A percentile compares a stretch with the other conserved stretches of the same genome.
Conservation (phyloP, 2,329 filamentous ascomycete species). For the Colletotrichum somersetense region DNA sequence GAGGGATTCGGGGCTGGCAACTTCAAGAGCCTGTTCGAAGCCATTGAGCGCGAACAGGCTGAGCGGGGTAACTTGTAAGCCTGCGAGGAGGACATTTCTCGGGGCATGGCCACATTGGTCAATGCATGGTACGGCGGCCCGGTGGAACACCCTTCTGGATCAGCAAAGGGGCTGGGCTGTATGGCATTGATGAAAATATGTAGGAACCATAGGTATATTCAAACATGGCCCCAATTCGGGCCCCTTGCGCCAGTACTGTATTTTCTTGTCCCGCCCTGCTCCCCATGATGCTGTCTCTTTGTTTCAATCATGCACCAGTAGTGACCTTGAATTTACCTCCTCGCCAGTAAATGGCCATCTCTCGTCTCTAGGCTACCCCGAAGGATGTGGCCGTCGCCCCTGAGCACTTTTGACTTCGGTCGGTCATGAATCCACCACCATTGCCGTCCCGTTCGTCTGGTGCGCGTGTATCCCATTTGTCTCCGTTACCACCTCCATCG, state of each 20-base stretch:
- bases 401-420: neutral
- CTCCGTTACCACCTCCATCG: constrained; percentile 43
- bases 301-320: neutral
- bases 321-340: neutral
- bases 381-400: neutral
- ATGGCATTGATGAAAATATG: constrained; percentile 4
- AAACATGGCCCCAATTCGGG: neutral
- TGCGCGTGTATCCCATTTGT: constrained; percentile 47
- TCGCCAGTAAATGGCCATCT: neutral
- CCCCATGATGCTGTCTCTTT: neutral
- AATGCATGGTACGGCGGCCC: neutral
- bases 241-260: neutral
- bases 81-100: neutral
- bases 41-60: constrained; percentile 93
- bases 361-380: neutral
- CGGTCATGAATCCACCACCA: constrained; percentile 58
- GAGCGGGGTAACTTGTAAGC: constrained; percentile 79
- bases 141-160: neutral
- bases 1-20: constrained; percentile 94
- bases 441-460: constrained; percentile 54
- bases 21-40: constrained; percentile 95
- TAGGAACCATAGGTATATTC: constrained; percentile 8
- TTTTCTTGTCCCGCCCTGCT: constrained; percentile 7
- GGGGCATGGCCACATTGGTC: neutral
- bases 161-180: constrained; percentile 1